These are phyloP conservation scores for Talaromyces stipitatus DNA, from an alignment of 495 filamentous ascomycete genomes.

Conservation along the genomic window DNA sequence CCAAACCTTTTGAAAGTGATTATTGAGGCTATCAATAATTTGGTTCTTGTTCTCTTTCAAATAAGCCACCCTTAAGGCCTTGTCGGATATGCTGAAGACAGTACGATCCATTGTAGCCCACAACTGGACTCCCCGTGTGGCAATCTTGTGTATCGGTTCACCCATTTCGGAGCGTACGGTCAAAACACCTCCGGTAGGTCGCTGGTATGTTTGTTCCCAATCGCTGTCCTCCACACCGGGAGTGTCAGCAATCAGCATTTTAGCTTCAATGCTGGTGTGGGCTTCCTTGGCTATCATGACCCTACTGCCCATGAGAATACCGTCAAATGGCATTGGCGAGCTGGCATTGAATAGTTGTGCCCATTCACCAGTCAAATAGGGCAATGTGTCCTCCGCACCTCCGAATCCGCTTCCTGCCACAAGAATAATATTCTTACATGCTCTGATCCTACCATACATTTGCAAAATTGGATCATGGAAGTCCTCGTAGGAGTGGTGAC, in stretches of 20 bases:
- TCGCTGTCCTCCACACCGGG: conserved; percentile 18
- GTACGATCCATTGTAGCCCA: conserved; percentile 33
- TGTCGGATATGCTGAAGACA: conserved; percentile 24
- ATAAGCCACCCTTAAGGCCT: conserved; percentile 15
- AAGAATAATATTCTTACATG: conserved; percentile 37
- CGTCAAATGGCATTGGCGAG: conserved; percentile 44
- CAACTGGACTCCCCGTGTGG: conserved; percentile 25
- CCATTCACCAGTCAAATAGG: conserved; percentile 41
- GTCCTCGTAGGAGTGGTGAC: conserved; percentile 45
- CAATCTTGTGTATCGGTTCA: conserved; percentile 35
- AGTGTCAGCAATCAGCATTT: conserved; percentile 18
- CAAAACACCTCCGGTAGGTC: conserved; percentile 23
- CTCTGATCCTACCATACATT: conserved; percentile 35
- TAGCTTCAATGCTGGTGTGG: conserved; percentile 21
- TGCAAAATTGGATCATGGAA: conserved; percentile 41
- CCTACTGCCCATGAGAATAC: conserved; percentile 36
- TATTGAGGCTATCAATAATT: conserved; percentile 96
- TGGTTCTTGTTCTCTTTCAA: conserved; percentile 38
- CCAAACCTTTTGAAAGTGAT: conserved; percentile 98
- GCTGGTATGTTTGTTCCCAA: conserved; percentile 23
- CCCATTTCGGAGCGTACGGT: conserved; percentile 36
- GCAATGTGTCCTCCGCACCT: conserved; percentile 35
- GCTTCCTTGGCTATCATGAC: conserved; percentile 42
- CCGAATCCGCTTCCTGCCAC: conserved; percentile 44
- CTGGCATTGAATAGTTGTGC: conserved; percentile 25